Conservation (phyloP, 2,329 filamentous ascomycete species). For the Penicillium occitanis region DNA sequence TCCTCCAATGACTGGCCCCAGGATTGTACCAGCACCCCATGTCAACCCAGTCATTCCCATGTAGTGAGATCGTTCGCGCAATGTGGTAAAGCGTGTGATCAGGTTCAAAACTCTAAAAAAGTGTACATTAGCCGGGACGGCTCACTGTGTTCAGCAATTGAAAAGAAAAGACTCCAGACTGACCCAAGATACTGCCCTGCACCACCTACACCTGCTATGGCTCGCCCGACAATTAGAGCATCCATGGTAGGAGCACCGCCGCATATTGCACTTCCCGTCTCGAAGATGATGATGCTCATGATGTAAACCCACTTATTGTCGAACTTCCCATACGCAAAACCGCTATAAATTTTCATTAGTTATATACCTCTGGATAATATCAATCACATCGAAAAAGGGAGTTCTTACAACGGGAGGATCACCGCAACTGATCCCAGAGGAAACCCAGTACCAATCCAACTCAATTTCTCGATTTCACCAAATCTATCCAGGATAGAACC, state of each 20-base stretch:
- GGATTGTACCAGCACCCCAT: neutral
- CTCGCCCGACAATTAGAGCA: slow-evolving; percentile 7
- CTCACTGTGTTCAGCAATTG: neutral
- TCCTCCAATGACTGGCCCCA: neutral
- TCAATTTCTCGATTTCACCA: slow-evolving; percentile 23
- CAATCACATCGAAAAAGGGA: neutral
- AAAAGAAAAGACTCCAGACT: neutral
- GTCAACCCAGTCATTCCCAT: neutral
- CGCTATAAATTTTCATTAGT: neutral
- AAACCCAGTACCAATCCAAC: neutral
- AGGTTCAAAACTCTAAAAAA: neutral
- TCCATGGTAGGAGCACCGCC: neutral
- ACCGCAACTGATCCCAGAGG: neutral
- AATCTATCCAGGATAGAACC: slow-evolving; percentile 43
- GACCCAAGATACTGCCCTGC: neutral
- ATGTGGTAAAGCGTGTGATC: neutral
- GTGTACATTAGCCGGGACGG: neutral
- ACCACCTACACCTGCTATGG: neutral
- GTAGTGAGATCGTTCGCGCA: neutral
- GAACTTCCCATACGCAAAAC: neutral
- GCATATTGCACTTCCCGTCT: neutral
- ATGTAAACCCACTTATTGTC: slow-evolving; percentile 23
- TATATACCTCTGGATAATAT: neutral
- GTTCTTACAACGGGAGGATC: neutral
- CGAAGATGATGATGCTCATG: neutral